These are phyloP conservation scores for Phytophthora lateralis DNA, from an alignment of 352 stramenopile genomes.

Conservation along the genomic window DNA sequence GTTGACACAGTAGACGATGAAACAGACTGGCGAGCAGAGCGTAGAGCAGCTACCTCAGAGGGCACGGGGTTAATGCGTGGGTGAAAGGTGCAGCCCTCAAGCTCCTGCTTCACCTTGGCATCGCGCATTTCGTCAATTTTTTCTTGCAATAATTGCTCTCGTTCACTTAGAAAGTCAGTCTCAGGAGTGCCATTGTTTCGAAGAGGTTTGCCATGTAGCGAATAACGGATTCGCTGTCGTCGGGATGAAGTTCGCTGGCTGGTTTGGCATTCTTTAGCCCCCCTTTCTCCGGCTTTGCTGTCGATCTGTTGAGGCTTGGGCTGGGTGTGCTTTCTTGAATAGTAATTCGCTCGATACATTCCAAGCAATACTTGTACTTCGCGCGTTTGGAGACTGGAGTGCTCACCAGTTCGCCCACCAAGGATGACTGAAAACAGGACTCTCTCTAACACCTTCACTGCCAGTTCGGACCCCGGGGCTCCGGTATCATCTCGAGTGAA, in stretches of 20 bases:
- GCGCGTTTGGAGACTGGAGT: slow-evolving; percentile 4
- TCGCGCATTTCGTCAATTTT: slow-evolving; percentile 43
- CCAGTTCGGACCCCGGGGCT: slow-evolving; percentile 1
- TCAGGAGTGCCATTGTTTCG: slow-evolving; percentile 1
- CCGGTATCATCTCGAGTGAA: slow-evolving; percentile 23
- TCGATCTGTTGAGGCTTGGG: slow-evolving; percentile 6
- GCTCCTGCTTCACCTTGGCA: slow-evolving; percentile 41
- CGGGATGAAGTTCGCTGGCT: slow-evolving; percentile 11
- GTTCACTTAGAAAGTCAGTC: slow-evolving; percentile 41
- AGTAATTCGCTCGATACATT: slow-evolving; percentile 49
- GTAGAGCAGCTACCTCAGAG: not conserved
- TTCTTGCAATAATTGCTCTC: slow-evolving; percentile 27
- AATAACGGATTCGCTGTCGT: slow-evolving; percentile 34
- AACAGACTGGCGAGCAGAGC: not conserved
- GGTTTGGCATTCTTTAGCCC: not conserved
- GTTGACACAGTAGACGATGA: slow-evolving; percentile 19
- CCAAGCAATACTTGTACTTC: slow-evolving; percentile 24
- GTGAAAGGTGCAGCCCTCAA: slow-evolving; percentile 64
- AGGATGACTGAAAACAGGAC: slow-evolving; percentile 35
- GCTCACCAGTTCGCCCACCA: slow-evolving; percentile 7
- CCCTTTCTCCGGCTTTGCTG: not conserved
- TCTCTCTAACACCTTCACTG: slow-evolving; percentile 17
- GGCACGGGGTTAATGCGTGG: slow-evolving; percentile 37
- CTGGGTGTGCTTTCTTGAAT: slow-evolving; percentile 33
- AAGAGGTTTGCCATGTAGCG: slow-evolving; percentile 43